Evolutionary conservation across 805 yeast genomes (phyloP).

Genomic region (Schwanniomyces sp.): DNA sequence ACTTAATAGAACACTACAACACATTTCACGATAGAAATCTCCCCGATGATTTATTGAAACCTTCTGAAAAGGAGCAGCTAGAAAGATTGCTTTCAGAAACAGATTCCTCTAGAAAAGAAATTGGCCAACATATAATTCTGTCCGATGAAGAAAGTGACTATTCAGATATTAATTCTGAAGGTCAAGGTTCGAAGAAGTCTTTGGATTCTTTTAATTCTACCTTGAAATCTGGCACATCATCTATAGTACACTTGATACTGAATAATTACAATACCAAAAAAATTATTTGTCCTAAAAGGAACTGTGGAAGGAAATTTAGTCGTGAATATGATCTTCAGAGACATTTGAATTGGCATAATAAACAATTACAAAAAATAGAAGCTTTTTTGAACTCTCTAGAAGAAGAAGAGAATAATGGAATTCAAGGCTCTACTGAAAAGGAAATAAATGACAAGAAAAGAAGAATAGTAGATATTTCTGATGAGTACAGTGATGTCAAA

Average conservation of each 20-base stretch:
- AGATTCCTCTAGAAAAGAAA: slow-evolving; percentile 4
- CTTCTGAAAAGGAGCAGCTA: slow-evolving; percentile 19
- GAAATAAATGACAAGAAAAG: neutral
- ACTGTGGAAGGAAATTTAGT: slow-evolving; percentile 55
- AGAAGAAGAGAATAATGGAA: slow-evolving; percentile 5
- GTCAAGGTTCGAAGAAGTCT: slow-evolving; percentile 16
- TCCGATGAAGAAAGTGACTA: slow-evolving; percentile 11
- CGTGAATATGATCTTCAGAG: slow-evolving; percentile 48
- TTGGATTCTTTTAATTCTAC: slow-evolving; percentile 15
- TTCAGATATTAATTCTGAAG: slow-evolving; percentile 7
- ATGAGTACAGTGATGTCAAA: slow-evolving; percentile 6
- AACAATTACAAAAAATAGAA: slow-evolving; percentile 29
- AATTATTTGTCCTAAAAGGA: slow-evolving; percentile 46
- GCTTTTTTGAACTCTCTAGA: slow-evolving; percentile 25
- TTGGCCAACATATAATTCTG: neutral
- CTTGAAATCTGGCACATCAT: slow-evolving; percentile 16
- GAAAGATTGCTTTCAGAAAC: slow-evolving; percentile 18
- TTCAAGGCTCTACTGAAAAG: neutral
- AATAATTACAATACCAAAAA: slow-evolving; percentile 34
- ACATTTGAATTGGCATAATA: slow-evolving; percentile 55
- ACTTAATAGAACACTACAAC: slow-evolving; percentile 56
- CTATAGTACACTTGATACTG: slow-evolving; percentile 37
- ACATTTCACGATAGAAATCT: slow-evolving; percentile 43
- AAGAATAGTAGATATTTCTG: neutral
- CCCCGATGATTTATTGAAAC: slow-evolving; percentile 30